Percentiles rank a stretch among this genome's conserved stretches.
Evolutionary conservation across 2,329 filamentous ascomycete species (phyloP).

Genomic region (Neurospora sp.): DNA sequence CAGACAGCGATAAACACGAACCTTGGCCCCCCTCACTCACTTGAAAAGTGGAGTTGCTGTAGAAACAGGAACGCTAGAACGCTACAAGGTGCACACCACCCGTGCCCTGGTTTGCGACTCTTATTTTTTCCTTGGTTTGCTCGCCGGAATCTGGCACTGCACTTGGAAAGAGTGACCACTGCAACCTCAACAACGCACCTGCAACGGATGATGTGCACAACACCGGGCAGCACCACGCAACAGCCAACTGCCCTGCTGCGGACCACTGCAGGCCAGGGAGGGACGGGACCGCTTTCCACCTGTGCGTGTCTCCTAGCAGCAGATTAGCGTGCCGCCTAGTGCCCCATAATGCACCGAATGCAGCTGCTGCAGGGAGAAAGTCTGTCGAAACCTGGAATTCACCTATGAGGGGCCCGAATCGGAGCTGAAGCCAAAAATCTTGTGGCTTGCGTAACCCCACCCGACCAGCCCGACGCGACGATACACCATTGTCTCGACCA

Average conservation of each 20-base stretch:
- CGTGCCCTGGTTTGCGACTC: not conserved
- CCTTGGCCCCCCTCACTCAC: not conserved
- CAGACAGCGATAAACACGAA: not conserved
- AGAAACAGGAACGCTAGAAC: not conserved
- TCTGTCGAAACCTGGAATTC: not conserved
- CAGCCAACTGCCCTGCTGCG: not conserved
- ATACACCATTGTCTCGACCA: not conserved
- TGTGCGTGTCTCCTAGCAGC: not conserved
- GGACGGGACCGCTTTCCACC: not conserved
- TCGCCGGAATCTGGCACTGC: not conserved
- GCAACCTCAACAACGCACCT: not conserved
- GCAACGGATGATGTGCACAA: not conserved
- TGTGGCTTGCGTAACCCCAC: not conserved
- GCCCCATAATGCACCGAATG: not conserved
- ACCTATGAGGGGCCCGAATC: not conserved
- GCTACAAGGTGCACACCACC: not conserved
- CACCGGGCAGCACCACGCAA: not conserved
- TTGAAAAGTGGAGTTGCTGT: not conserved
- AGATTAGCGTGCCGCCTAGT: not conserved
- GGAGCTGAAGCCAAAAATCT: not conserved
- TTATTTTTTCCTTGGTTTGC: not conserved
- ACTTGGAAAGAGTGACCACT: not conserved
- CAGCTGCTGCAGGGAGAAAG: not conserved
- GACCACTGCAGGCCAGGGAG: not conserved
- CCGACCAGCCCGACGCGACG: not conserved